Evolutionary conservation across 371 early-diverging fungal genomes (phyloP), one percentile per base, ranked within the genome.

Genomic region (Gilbertella persicaria): DNA sequence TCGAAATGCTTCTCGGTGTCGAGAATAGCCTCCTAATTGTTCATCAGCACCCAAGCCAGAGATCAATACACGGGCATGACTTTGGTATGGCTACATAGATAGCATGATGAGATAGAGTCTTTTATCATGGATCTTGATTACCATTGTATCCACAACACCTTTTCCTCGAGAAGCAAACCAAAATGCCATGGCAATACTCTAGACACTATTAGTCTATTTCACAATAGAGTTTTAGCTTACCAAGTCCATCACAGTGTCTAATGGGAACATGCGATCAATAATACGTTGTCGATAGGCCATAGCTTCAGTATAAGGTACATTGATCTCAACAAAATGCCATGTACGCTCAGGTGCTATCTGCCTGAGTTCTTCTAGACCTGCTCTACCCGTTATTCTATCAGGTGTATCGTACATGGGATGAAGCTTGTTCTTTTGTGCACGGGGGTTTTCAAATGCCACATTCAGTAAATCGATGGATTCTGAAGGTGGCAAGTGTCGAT

Each of bases 21-120:
- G 82, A 13, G 91, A 87, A 67, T 97, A 97, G 14, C 98, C 97
- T 6, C 89, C 97, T 8, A 96, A 64, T 70, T 91, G 93, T 61
- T 98, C 98, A 59, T 98, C 98, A 0, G 98, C 97, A 21, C 98
- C 98, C n/a, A 98, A 71, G 0, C 98, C 98, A 47, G 91, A 87
- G 2, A 97, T 70, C 25, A 97, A 57, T 1, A 96, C 94, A 23
- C 84, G 78, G 4, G 95, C 88, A 24, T 67, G 73, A 37, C 88
- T 85, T 14, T 65, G 56, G 64, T 88, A 90, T 0, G 75, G 65
- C 17, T 17, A 5, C 16, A 33, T 36, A 26, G 13, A 24, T 53
- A 58, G 52, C 41, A 49, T 20, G 12, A 19, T 23, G n/a, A n/a
- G n/a, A n/a, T n/a, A n/a, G n/a, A n/a, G n/a, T n/a, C n/a, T n/a